These are phyloP conservation scores for Aureobasidium sp. DNA, from an alignment of 2,329 filamentous ascomycete species.

Conservation along the genomic window DNA sequence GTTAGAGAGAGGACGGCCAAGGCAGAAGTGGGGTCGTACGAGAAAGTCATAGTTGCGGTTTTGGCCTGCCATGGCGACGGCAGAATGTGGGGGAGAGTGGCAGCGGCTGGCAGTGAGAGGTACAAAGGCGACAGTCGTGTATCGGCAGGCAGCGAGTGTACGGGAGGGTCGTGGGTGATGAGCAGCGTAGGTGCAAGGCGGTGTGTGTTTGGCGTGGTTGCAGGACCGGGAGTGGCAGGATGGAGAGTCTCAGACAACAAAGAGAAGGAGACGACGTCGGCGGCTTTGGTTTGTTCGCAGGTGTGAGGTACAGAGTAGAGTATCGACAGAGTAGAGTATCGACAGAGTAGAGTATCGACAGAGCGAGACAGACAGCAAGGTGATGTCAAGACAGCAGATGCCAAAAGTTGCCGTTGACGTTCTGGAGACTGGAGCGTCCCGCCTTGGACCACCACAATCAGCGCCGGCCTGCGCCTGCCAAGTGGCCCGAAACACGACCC, in stretches of 20 bases:
- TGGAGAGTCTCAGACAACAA: not conserved
- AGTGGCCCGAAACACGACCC: not conserved
- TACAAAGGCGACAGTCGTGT: not conserved
- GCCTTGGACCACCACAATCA: too few relatives aligned
- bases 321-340: not conserved
- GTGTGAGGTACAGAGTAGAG: not conserved
- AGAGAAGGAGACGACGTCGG: slow-evolving; percentile 3
- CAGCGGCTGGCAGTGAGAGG: not conserved
- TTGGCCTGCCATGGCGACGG: slow-evolving; percentile 64
- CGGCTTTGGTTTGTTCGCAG: not conserved
- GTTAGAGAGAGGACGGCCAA: not conserved
- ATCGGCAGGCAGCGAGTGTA: slow-evolving; percentile 3
- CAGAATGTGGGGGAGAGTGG: not conserved
- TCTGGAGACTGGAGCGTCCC: not conserved
- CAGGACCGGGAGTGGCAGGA: not conserved
- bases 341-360: not conserved
- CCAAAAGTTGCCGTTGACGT: not conserved
- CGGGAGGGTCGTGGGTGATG: not conserved
- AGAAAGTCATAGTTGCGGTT: slow-evolving; percentile 99
- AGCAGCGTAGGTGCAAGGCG: not conserved
- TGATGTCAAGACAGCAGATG: not conserved
- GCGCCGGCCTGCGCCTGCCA: not conserved
- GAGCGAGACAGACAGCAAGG: not conserved
- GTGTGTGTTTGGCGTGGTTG: not conserved
- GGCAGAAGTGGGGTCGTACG: slow-evolving; percentile 47